A percentile compares a stretch with the other conserved stretches of the same genome.
Evolutionary conservation across 2,329 filamentous ascomycete species (phyloP).

Genomic region (Penicillium olsonii): DNA sequence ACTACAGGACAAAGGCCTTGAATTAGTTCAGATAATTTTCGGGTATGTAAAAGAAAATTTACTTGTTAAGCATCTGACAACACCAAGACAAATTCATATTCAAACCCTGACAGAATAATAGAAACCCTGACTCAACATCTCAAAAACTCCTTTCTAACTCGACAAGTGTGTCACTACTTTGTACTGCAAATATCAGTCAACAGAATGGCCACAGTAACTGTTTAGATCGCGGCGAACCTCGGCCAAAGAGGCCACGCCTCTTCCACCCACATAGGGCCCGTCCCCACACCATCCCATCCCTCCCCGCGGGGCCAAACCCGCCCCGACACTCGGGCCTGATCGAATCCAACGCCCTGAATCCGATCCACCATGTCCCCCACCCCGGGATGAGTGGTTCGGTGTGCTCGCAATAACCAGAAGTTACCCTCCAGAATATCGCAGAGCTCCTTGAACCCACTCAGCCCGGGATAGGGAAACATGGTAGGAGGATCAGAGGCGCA

Average conservation of each 20-base stretch:
- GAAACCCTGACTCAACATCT: no score
- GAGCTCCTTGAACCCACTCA: constrained; percentile 18
- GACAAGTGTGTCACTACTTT: no score
- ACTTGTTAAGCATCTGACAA: no score
- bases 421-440: constrained; percentile 27
- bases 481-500: constrained; percentile 26
- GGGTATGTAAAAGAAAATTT: no score
- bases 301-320: constrained; percentile 33
- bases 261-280: constrained; percentile 36
- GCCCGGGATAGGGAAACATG: constrained; percentile 19
- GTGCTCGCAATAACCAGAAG: constrained; percentile 35
- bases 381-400: constrained; percentile 32
- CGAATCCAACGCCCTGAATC: constrained; percentile 31
- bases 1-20: no score
- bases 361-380: constrained; percentile 24
- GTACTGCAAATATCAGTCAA: no score
- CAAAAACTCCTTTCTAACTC: no score
- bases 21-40: no score
- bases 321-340: constrained; percentile 24
- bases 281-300: constrained; percentile 36
- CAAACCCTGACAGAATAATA: no score
- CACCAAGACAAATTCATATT: no score
- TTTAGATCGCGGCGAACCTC: neutral
- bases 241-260: constrained; percentile 1
- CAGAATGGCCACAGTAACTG: no score